Base-by-base conservation (phyloP, 163 green algal genomes). In the Chlamydomonas reinhardtii region DNA sequence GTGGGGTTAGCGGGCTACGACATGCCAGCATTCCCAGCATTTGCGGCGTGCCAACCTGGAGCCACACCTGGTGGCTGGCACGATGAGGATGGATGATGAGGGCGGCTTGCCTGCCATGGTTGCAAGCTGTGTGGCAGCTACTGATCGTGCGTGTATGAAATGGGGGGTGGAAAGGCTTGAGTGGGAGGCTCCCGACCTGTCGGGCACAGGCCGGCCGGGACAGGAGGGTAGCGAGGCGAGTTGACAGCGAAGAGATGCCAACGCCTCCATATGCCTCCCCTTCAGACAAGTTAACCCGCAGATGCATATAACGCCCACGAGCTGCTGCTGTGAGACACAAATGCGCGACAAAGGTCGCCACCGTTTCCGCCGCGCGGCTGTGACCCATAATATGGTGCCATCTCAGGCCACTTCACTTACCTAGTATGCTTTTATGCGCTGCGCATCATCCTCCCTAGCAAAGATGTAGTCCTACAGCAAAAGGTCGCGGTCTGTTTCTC, bases 1-100 rank as follows among this genome's bases (percentile, higher is more conserved):
- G n/a, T n/a, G n/a, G n/a, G n/a, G n/a, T n/a, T n/a, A n/a, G n/a
- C n/a, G n/a, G n/a, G n/a, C n/a, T n/a, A n/a, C n/a, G n/a, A n/a
- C n/a, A n/a, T n/a, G n/a, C n/a, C n/a, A n/a, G n/a, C n/a, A n/a
- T n/a, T n/a, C n/a, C n/a, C n/a, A n/a, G n/a, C n/a, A n/a, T n/a
- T n/a, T n/a, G n/a, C n/a, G n/a, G n/a, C n/a, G n/a, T n/a, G n/a
- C n/a, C n/a, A n/a, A n/a, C n/a, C n/a, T n/a, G n/a, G n/a, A n/a
- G n/a, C n/a, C n/a, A n/a, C n/a, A n/a, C n/a, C n/a, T 86, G 27
- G 54, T 79, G 6, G 70, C 56, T n/a, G 80, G 80, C 35, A 56
- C 20, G 9, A 74, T 54, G 34, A 56, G 31, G 14, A 73, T 70
- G 27, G 59, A 65, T 1, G 22, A 27, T 0, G 22, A 29, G 0